Percentiles rank a stretch among this genome's conserved stretches.
These are phyloP conservation scores for Centella asiatica DNA, from an alignment of 129 eudicot species.

Conservation along the genomic window DNA sequence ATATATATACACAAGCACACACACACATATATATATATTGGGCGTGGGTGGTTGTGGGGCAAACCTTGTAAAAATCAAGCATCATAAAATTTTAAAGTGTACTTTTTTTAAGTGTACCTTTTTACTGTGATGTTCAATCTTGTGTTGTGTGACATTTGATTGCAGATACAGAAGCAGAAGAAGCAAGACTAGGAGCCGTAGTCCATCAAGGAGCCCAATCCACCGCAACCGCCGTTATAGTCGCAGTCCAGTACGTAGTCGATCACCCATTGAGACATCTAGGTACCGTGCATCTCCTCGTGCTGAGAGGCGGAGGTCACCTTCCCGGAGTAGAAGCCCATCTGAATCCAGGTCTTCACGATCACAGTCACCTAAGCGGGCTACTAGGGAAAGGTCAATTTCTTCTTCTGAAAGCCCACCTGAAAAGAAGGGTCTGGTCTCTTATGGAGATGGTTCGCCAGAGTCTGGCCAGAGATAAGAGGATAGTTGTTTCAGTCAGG, in stretches of 20 bases:
- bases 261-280: conserved; percentile 57
- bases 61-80: no score
- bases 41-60: no score
- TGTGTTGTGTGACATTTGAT: background rate
- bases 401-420: conserved; percentile 74
- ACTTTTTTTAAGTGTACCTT: background rate
- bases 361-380: conserved; percentile 48
- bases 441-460: conserved; percentile 92
- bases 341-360: conserved; percentile 44
- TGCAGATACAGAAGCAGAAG: conserved; percentile 85
- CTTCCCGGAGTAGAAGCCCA: conserved; percentile 49
- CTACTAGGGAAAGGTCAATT: conserved; percentile 36
- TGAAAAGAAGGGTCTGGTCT: conserved; percentile 66
- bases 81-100: no score
- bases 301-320: conserved; percentile 55
- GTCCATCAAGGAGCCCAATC: conserved; percentile 74
- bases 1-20: no score
- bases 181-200: conserved; percentile 76
- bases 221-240: conserved; percentile 80
- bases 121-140: background rate
- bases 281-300: conserved; percentile 72
- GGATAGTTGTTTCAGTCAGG: background rate
- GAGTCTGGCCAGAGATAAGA: conserved; percentile 58
- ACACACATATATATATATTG: no score
- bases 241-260: conserved; percentile 52